phyloP scores from a whole-genome alignment of 2,329 filamentous ascomycete species.

The Xylaria sp. region DNA sequence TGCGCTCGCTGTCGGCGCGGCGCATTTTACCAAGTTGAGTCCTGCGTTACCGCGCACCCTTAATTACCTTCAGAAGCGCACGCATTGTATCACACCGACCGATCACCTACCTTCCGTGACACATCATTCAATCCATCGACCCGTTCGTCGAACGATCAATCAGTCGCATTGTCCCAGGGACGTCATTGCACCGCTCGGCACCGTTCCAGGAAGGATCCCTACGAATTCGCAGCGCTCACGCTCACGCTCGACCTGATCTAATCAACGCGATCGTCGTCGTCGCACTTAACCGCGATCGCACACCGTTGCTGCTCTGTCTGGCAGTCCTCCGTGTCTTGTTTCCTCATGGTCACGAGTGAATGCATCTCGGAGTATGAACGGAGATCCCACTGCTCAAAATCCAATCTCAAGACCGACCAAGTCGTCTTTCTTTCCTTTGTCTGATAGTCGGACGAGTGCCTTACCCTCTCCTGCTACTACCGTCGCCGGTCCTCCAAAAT shows the following conservation, averaged over 20 bases:
- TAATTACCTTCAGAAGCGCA: conserved; percentile 23
- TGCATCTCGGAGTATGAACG: conserved; percentile 47
- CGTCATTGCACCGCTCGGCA: conserved; percentile 24
- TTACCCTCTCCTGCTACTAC: conserved; percentile 37
- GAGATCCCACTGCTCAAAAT: conserved; percentile 40
- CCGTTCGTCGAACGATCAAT: conserved; percentile 19
- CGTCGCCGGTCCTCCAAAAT: conserved; percentile 41
- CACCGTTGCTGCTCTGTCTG: conserved; percentile 31
- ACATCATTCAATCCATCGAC: conserved; percentile 30
- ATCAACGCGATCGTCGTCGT: conserved; percentile 49
- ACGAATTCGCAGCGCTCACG: conserved; percentile 39
- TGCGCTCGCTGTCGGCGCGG: conserved; percentile 34
- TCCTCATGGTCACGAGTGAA: conserved; percentile 41
- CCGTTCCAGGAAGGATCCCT: conserved; percentile 27
- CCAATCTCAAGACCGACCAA: conserved; percentile 41
- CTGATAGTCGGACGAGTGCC: conserved; percentile 43
- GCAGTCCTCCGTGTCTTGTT: conserved; percentile 32
- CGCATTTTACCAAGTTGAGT: conserved; percentile 24
- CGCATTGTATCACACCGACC: conserved; percentile 31
- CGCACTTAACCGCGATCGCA: conserved; percentile 22
- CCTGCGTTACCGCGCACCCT: conserved; percentile 26
- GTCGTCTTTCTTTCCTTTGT: conserved; percentile 44
- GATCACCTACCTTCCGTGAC: conserved; percentile 14
- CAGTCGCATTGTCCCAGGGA: conserved; percentile 22
- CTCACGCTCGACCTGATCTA: conserved; percentile 36